A percentile compares a stretch with the other conserved stretches of the same genome.
Evolutionary conservation across 2,329 filamentous ascomycete genomes (phyloP).

Genomic region (Colletotrichum sp.): DNA sequence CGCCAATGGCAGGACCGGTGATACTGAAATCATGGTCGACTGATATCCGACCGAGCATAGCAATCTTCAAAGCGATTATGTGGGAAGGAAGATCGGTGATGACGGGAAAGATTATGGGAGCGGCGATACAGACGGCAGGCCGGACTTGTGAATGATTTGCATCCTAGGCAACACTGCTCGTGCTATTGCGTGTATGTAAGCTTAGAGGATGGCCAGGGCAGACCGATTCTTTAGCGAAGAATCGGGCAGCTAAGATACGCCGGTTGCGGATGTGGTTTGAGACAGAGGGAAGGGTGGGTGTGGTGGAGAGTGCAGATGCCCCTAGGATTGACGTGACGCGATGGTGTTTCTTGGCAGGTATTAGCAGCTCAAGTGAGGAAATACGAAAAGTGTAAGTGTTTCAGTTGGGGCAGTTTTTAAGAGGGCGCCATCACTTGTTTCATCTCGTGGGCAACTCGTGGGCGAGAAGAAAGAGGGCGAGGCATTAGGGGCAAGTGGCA

Average conservation of each 20-base stretch:
- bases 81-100: neutral
- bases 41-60: neutral
- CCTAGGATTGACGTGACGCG: slow-evolving; percentile 3
- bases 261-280: slow-evolving; percentile 12
- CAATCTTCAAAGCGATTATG: neutral
- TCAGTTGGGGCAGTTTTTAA: neutral
- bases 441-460: neutral
- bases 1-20: neutral
- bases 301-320: neutral
- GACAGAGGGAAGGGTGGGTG: neutral
- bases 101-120: too few species aligned
- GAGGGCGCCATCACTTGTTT: slow-evolving; percentile 1
- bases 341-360: slow-evolving; percentile 13
- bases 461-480: neutral
- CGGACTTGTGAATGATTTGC: neutral
- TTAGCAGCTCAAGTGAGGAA: neutral
- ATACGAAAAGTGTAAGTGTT: slow-evolving; percentile 7
- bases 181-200: neutral
- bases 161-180: neutral
- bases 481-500: neutral
- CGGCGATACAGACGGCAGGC: neutral
- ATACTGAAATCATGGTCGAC: neutral
- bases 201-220: neutral
- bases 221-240: neutral
- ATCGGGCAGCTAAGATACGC: neutral